phyloP scores from a whole-genome alignment of 768 basidiomycete species.

The Phanerodontia chrysosporium region DNA sequence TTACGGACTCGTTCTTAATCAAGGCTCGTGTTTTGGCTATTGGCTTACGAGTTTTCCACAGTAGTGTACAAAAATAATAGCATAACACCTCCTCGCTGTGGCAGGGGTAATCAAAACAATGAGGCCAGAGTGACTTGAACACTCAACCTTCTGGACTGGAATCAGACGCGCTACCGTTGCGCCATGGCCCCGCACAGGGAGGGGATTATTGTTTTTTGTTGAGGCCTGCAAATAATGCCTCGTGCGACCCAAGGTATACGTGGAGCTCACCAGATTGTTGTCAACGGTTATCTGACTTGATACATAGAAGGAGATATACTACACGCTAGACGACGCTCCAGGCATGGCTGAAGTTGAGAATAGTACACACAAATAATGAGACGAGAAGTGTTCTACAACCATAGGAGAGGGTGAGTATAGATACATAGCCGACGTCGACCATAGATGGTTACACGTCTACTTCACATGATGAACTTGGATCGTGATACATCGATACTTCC shows the following conservation, averaged over 20 bases:
- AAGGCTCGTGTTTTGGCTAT: too few relatives aligned
- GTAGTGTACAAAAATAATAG: too few relatives aligned
- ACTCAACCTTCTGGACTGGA: constrained; percentile 3
- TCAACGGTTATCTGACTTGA: not conserved
- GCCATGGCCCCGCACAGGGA: not conserved
- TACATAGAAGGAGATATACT: not conserved
- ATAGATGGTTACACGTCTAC: not conserved
- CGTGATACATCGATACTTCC: not conserved
- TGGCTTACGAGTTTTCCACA: too few relatives aligned
- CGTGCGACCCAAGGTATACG: too few relatives aligned
- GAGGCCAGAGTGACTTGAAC: constrained; percentile 3
- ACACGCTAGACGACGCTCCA: not conserved
- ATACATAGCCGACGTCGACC: not conserved
- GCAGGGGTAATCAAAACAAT: too few relatives aligned
- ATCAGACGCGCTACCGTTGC: constrained; percentile 6
- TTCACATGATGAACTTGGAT: not conserved
- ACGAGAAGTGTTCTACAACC: not conserved
- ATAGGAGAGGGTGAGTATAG: not conserved
- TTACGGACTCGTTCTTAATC: too few relatives aligned
- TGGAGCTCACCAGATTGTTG: too few relatives aligned
- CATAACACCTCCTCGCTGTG: too few relatives aligned
- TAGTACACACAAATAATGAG: not conserved
- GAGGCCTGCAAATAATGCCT: not conserved
- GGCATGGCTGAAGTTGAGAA: not conserved
- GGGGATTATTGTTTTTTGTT: not conserved